Base-by-base conservation (phyloP, 345 rosid genomes). In the Sonneratia alba region DNA sequence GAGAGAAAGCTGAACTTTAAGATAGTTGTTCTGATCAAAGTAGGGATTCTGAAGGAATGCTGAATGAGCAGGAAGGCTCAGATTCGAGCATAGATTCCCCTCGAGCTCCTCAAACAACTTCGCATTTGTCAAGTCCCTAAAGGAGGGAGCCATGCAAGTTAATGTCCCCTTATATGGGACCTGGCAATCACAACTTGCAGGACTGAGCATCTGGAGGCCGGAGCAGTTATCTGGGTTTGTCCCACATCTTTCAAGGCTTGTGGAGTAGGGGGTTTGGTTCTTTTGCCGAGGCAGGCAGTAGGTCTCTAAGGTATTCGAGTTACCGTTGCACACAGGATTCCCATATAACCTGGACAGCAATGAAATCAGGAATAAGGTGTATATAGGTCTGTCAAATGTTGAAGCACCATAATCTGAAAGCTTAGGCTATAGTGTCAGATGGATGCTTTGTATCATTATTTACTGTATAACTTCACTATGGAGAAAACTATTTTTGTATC, bases 171-270 rank as follows among this genome's bases (percentile, higher is more conserved):
- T 86, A 18, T 83, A 92, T 45, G 99, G 99, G 75, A 87, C 89
- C 21, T 88, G 88, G 43, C 99, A 95, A 81, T 89, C 96, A 71
- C 99, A 92, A 75, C 92, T 95, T 74, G 91, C 97, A 79, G 99
- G 99, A 76, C 93, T 95, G 7, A 87, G 75, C 84, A 80, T 89
- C 81, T 87, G 92, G 71, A 86, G 91, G n/a, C 45, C 51, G 15
- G 94, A 83, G 71, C 97, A 95, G 3, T 76, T 42, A 79, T 62
- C 27, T 1, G 13, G 66, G 19, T 81, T 82, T 34, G 84, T 79
- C 75, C 88, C 96, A 73, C 99, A 95, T 73, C 89, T 86, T 36
- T 97, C 89, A 19, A 90, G 75, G 83, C 85, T 89, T 43, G 97
- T 95, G 21, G 96, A 85, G 74, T 95, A 95, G 53, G 90, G 83